phyloP scores from a whole-genome alignment of 148 eudicot genomes.

The Nepenthes mirabilis region DNA sequence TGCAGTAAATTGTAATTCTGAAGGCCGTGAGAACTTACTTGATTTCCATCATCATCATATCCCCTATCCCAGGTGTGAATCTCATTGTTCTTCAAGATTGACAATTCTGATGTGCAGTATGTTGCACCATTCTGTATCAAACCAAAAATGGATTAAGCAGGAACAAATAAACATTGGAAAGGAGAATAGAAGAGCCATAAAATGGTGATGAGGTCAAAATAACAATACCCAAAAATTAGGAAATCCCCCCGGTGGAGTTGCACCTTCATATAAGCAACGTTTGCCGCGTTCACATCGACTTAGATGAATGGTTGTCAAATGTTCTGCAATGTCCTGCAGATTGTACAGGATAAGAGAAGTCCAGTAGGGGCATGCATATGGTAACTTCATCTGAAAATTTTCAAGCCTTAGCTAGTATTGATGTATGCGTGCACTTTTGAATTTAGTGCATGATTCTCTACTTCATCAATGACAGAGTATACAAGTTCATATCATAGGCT shows the following conservation, averaged over 20 bases:
- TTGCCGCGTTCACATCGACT: constrained; percentile 91
- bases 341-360: background rate
- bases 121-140: constrained; percentile 11
- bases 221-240: constrained; percentile 77
- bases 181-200: constrained; percentile 1
- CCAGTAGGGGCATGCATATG: too few species aligned
- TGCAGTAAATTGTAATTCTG: background rate
- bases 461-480: too few species aligned
- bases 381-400: too few species aligned
- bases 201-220: constrained; percentile 2
- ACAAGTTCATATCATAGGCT: too few species aligned
- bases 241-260: constrained; percentile 84
- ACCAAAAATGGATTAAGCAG: background rate
- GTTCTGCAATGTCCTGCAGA: constrained; percentile 93
- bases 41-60: constrained; percentile 88
- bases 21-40: constrained; percentile 29
- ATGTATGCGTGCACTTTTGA: too few species aligned
- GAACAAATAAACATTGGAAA: background rate
- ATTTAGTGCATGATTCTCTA: too few species aligned
- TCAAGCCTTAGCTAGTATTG: too few species aligned
- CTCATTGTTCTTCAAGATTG: constrained; percentile 69
- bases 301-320: constrained; percentile 76
- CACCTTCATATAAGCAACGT: constrained; percentile 90
- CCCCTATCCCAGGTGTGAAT: constrained; percentile 87
- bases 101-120: constrained; percentile 10